These are phyloP conservation scores for Trichoderma guizhouense DNA, from an alignment of 2,329 filamentous ascomycete genomes.

Conservation along the genomic window DNA sequence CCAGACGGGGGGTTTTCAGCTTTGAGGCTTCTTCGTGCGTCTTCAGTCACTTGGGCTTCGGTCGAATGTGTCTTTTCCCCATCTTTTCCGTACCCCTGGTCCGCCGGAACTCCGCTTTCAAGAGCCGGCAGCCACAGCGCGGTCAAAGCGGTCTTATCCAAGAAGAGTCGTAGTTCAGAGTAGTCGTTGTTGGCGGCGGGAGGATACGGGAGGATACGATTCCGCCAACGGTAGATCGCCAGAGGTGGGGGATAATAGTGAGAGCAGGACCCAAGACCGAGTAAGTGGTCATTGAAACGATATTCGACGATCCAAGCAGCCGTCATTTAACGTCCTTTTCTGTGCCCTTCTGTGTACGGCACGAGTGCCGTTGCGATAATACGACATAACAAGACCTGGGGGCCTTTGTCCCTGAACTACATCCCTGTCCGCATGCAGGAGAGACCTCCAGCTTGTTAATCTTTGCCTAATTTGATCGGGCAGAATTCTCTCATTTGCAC, in stretches of 20 bases:
- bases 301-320: neutral
- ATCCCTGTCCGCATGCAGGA: constrained; percentile 11
- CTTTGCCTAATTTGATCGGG: neutral
- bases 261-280: neutral
- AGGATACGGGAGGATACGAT: neutral
- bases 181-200: neutral
- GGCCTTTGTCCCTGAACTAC: neutral
- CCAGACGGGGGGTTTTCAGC: neutral
- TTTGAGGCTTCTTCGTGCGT: neutral
- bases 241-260: neutral
- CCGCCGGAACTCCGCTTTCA: neutral
- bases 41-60: neutral
- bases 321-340: neutral
- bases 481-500: neutral
- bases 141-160: neutral
- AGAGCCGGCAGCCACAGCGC: constrained; percentile 1
- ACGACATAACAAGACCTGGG: neutral
- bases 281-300: neutral
- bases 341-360: neutral
- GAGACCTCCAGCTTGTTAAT: neutral
- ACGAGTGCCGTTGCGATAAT: neutral
- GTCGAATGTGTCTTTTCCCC: neutral
- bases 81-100: neutral
- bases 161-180: neutral
- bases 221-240: neutral